Evolutionary conservation across 2,329 filamentous ascomycete species (phyloP).

Genomic region (Diaporthe sp.): DNA sequence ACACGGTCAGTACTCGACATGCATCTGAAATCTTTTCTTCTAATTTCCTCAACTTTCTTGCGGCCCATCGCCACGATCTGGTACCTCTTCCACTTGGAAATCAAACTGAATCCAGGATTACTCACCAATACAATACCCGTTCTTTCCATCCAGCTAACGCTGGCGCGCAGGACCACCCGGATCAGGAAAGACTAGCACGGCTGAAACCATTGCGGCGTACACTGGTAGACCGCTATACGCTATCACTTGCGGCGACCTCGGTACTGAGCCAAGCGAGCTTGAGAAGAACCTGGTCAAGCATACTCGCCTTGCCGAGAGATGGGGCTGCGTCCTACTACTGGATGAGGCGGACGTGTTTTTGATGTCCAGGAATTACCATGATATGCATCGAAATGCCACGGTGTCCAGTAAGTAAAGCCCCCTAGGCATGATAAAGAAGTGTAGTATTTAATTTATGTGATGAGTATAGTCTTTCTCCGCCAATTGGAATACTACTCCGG

Average conservation of each 20-base stretch:
- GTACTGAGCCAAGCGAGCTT: constrained; percentile 31
- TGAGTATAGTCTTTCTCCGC: constrained; percentile 38
- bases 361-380: not conserved
- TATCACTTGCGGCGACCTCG: constrained; percentile 42
- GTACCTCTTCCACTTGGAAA: too few relatives aligned
- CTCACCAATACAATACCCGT: too few relatives aligned
- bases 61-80: too few relatives aligned
- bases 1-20: not conserved
- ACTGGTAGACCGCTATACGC: constrained; percentile 35
- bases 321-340: constrained; percentile 47
- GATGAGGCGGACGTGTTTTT: constrained; percentile 47
- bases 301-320: constrained; percentile 43
- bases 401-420: constrained; percentile 34
- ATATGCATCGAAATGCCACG: constrained; percentile 40
- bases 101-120: too few relatives aligned
- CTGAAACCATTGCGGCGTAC: constrained; percentile 38
- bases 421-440: not conserved
- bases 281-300: constrained; percentile 38
- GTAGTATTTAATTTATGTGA: too few relatives aligned
- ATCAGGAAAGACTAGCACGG: constrained; percentile 39
- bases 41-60: too few relatives aligned
- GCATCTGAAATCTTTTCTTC: too few relatives aligned
- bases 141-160: too few relatives aligned
- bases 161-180: not conserved
- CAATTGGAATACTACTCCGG: constrained; percentile 43